These are phyloP conservation scores for Acanthamoeba royreba DNA, from an alignment of 208 protist species.

Conservation along the genomic window DNA sequence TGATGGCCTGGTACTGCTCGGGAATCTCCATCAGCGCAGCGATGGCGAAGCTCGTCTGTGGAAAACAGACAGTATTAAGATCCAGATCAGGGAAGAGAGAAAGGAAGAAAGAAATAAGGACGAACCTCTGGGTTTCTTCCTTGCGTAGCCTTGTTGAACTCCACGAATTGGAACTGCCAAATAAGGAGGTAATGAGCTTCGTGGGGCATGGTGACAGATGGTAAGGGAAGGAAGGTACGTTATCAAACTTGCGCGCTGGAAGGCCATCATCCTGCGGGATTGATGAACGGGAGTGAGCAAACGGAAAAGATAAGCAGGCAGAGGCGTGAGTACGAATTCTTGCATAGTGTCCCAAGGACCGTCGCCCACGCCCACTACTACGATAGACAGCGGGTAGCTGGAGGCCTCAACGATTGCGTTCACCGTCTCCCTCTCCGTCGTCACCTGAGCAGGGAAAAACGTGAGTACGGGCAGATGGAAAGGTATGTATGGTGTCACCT, in stretches of 20 bases:
- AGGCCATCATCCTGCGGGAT: neutral
- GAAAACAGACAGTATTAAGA: neutral
- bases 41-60: neutral
- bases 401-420: slow-evolving; percentile 83
- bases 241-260: neutral
- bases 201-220: neutral
- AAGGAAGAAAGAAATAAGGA: neutral
- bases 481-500: neutral
- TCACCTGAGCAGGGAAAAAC: neutral
- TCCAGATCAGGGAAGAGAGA: neutral
- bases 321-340: neutral
- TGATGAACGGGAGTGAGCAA: neutral
- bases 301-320: neutral
- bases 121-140: neutral
- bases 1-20: slow-evolving; percentile 14
- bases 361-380: slow-evolving; percentile 88
- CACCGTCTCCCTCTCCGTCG: slow-evolving; percentile 70
- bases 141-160: neutral
- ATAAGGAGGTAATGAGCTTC: neutral
- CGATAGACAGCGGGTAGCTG: slow-evolving; percentile 82
- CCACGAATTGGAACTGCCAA: slow-evolving; percentile 18
- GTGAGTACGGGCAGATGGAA: neutral
- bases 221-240: neutral
- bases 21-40: slow-evolving; percentile 27
- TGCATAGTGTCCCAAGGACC: slow-evolving; percentile 31